A percentile compares a stretch with the other conserved stretches of the same genome.
phyloP scores from a whole-genome alignment of 108 stramenopile species.

The Poteriospumella lacustris region DNA sequence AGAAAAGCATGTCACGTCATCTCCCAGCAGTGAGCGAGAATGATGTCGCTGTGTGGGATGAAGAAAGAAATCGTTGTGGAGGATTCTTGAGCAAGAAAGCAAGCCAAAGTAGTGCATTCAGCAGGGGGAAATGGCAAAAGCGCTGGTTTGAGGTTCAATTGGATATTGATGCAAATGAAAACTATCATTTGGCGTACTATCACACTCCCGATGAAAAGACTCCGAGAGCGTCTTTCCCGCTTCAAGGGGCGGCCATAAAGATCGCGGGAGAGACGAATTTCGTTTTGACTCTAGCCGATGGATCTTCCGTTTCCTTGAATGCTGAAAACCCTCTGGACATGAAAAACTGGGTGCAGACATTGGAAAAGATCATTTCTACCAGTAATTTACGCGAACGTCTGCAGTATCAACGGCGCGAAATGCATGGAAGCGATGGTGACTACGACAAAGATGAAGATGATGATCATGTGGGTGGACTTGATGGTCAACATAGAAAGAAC shows the following conservation, averaged over 20 bases:
- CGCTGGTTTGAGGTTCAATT: constrained; percentile 6
- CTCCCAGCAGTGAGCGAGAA: neutral
- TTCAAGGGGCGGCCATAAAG: neutral
- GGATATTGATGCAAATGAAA: neutral
- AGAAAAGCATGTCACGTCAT: no score
- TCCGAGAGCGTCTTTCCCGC: neutral
- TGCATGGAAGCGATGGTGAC: neutral
- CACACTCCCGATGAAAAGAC: constrained; percentile 25
- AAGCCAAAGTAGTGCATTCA: neutral
- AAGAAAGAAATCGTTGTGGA: neutral
- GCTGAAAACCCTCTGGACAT: neutral
- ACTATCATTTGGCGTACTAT: constrained; percentile 17
- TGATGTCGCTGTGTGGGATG: constrained; percentile 16
- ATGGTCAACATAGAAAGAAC: no score
- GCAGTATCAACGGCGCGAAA: neutral
- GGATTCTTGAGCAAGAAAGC: constrained; percentile 22
- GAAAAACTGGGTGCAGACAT: neutral
- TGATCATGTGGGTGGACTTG: neutral
- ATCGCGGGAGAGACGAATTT: neutral
- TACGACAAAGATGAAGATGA: neutral
- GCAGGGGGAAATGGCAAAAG: constrained; percentile 20
- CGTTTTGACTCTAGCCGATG: neutral
- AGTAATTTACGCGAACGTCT: neutral
- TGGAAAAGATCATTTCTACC: neutral
- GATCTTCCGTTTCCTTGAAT: neutral